Percentiles rank a stretch among this genome's conserved stretches.
Evolutionary conservation across 768 basidiomycete species (phyloP).

Genomic region (Suillus hirtellus): DNA sequence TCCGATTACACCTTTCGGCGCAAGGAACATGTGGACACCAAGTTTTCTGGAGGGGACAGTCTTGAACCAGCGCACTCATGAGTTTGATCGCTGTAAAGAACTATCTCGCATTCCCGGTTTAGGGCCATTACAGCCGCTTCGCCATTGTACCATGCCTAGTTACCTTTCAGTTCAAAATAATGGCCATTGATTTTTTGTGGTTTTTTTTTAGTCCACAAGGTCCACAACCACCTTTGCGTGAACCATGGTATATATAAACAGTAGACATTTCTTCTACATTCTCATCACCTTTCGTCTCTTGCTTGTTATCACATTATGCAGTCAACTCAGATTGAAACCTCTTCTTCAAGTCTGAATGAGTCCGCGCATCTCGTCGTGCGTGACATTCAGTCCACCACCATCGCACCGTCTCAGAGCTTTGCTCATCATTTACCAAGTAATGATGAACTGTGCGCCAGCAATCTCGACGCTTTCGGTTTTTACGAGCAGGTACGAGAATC

Average conservation of each 20-base stretch:
- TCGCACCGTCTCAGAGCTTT: background rate
- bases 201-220: too few relatives aligned
- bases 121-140: slow-evolving; percentile 81
- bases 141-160: slow-evolving; percentile 37
- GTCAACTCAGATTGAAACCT: background rate
- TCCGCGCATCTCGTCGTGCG: background rate
- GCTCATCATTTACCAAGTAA: background rate
- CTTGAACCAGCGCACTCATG: slow-evolving; percentile 91
- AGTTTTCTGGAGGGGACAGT: slow-evolving; percentile 94
- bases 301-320: background rate
- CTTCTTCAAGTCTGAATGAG: background rate
- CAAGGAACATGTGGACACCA: slow-evolving; percentile 73
- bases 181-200: too few relatives aligned
- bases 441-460: background rate
- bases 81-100: slow-evolving; percentile 53
- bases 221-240: too few relatives aligned
- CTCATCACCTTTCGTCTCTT: background rate
- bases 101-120: slow-evolving; percentile 79
- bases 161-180: background rate
- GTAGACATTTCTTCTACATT: background rate
- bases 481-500: background rate
- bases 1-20: slow-evolving; percentile 59
- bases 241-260: background rate
- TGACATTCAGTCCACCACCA: background rate
- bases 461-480: background rate